phyloP scores from a whole-genome alignment of 441 rosid species.

The Flueggea neowawraea region DNA sequence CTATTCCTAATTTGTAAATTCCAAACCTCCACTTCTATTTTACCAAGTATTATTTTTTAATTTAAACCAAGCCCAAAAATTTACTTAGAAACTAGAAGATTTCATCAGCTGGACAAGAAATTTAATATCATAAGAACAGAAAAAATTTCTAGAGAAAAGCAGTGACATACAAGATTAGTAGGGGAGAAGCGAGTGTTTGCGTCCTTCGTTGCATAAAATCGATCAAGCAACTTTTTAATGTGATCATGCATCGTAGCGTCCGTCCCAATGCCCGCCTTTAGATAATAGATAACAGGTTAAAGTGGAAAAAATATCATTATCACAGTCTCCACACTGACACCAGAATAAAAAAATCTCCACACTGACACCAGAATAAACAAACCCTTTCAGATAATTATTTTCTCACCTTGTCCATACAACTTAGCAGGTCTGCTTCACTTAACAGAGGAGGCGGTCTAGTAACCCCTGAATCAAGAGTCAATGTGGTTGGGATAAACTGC shows the following conservation, averaged over 20 bases:
- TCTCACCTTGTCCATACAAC: conserved; percentile 97
- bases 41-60: too few species aligned
- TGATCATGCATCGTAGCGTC: conserved; percentile 99
- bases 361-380: not conserved
- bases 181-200: conserved; percentile 84
- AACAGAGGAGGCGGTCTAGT: conserved; percentile 92
- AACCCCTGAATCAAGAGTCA: conserved; percentile 88
- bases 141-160: conserved; percentile 5
- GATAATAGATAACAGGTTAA: too few species aligned
- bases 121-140: not conserved
- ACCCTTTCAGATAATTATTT: not conserved
- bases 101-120: not conserved
- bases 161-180: conserved; percentile 69
- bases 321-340: too few species aligned
- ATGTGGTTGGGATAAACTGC: conserved; percentile 78
- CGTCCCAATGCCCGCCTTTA: conserved; percentile 96
- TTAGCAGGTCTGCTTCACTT: conserved; percentile 92
- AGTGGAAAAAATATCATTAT: conserved; percentile 5
- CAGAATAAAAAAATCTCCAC: too few species aligned
- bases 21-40: too few species aligned
- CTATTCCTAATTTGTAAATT: too few species aligned
- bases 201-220: conserved; percentile 93
- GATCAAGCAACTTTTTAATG: conserved; percentile 95
- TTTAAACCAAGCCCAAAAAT: too few species aligned
- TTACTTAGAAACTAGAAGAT: too few species aligned